Percentiles rank a stretch among this genome's conserved stretches.
phyloP scores from a whole-genome alignment of 2,329 filamentous ascomycete species.

The Scedosporium apiospermum region DNA sequence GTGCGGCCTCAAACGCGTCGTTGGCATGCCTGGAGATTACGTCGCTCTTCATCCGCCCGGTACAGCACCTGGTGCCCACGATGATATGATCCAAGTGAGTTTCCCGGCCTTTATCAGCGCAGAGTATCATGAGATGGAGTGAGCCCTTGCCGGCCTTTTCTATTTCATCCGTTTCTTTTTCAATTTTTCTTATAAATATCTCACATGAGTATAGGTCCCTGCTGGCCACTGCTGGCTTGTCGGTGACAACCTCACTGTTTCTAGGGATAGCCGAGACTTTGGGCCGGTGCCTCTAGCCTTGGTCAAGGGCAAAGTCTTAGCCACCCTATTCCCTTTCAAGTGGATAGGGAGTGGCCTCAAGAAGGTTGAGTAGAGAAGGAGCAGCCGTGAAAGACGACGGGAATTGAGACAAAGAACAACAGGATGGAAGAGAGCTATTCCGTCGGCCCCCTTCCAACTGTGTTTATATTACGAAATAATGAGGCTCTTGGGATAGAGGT shows the following conservation, averaged over 20 bases:
- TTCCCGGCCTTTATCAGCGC: neutral
- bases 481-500: neutral
- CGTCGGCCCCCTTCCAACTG: too few species aligned
- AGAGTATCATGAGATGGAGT: neutral
- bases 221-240: constrained; percentile 85
- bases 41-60: constrained; percentile 57
- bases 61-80: constrained; percentile 18
- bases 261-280: constrained; percentile 77
- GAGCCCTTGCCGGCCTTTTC: neutral
- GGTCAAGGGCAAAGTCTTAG: constrained; percentile 73
- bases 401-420: too few species aligned
- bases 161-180: neutral
- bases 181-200: neutral
- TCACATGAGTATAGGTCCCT: constrained; percentile 54
- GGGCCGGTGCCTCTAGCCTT: constrained; percentile 80
- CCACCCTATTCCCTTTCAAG: constrained; percentile 43
- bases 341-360: constrained; percentile 37
- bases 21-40: constrained; percentile 69
- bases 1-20: constrained; percentile 67
- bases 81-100: constrained; percentile 56
- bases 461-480: too few species aligned
- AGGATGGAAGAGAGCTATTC: neutral
- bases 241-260: constrained; percentile 79
- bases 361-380: neutral
- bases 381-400: too few species aligned